Base-by-base conservation (phyloP, 148 eudicot genomes). In the Camellia japonica region DNA sequence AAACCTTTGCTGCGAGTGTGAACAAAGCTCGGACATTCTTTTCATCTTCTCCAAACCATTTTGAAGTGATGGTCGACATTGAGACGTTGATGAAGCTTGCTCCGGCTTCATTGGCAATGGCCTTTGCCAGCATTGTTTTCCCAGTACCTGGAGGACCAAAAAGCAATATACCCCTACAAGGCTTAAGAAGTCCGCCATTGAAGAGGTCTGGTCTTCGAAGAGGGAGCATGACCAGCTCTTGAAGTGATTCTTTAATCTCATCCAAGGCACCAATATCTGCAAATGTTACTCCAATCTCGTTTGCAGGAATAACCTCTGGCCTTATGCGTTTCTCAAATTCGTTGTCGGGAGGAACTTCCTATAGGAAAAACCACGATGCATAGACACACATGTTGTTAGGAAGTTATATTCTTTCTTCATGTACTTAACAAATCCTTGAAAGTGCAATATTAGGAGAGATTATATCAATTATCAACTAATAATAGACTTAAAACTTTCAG, bases 31-130 rank as follows among this genome's bases (percentile, higher is more conserved):
- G 87, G 12, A 94, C 98, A 43, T 94, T 94, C 92, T 94, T 94
- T 51, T 94, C 98, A 83, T 94, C 98, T 83, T 94, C 98, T 61
- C 98, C 98, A 78, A 94, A 94, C 98, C 98, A 94, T 81, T 94
- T 94, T 20, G 98, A 94, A 62, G 98, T 94, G 83, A 94, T 94
- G 44, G 97, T 93, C 5, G 98, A 94, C 98, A 94, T 94, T 5
- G 98, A 93, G 71, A 93, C 97, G 74, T 94, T 94, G 73, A 94
- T 91, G 82, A 94, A 94, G 85, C 95, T 94, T 30, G 98, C 98
- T n/a, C 98, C 98, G 12, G 98, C 98, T 84, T 94, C 98, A 81
- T 90, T 90, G 64, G 98, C 97, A 62, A 94, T 94, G 43, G 98
- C 98, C 84, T 94, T 94, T 30, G 98, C 98, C 77, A 94, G 82